phyloP scores from a whole-genome alignment of 164 flowering plant species.

The Sextonia rubra region DNA sequence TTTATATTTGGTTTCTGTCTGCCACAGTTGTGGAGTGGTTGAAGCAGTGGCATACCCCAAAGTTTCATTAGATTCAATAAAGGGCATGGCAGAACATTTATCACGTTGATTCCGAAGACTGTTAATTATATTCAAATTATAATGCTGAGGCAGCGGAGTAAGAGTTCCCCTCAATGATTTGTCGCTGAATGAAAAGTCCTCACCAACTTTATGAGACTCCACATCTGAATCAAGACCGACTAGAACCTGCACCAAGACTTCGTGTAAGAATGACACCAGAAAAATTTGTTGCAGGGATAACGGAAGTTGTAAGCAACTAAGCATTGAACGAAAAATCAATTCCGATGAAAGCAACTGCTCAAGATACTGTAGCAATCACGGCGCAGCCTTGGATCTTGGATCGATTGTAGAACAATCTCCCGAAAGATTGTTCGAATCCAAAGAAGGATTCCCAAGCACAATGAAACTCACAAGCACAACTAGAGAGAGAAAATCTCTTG shows the following conservation, averaged over 20 bases:
- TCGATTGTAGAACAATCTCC: too few relatives aligned
- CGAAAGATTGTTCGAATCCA: too few relatives aligned
- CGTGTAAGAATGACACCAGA: not conserved
- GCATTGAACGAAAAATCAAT: not conserved
- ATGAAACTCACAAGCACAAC: too few relatives aligned
- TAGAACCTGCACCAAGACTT: not conserved
- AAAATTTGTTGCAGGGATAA: not conserved
- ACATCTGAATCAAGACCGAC: constrained; percentile 24
- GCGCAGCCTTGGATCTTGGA: too few relatives aligned
- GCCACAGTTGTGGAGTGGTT: constrained; percentile 14
- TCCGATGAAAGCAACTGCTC: too few relatives aligned
- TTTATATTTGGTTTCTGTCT: constrained; percentile 5
- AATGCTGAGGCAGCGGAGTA: constrained; percentile 19
- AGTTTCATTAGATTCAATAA: constrained; percentile 18
- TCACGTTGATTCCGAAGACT: constrained; percentile 13
- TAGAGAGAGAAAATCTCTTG: too few relatives aligned
- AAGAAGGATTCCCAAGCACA: too few relatives aligned
- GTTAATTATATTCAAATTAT: constrained; percentile 16
- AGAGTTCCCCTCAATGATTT: constrained; percentile 22
- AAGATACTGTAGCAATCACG: too few relatives aligned
- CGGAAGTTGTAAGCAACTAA: not conserved
- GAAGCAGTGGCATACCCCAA: constrained; percentile 22
- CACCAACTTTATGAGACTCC: constrained; percentile 27
- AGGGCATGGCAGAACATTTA: constrained; percentile 2
- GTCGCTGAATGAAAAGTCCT: constrained; percentile 17